Base-by-base conservation (phyloP, 1,139 yeast genomes). In the Geotrichum citri-aurantii region DNA sequence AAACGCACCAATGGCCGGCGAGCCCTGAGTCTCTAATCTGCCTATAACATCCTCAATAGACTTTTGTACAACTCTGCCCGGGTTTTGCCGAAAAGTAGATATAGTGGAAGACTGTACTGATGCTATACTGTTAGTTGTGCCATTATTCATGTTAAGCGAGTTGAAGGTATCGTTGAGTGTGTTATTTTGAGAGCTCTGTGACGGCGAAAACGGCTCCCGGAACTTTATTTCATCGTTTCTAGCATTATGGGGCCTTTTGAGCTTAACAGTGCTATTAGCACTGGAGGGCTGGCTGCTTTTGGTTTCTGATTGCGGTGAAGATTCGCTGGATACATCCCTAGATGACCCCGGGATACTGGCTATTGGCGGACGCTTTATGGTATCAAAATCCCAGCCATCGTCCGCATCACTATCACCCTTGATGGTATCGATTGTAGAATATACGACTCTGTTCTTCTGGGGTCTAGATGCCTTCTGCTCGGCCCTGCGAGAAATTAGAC, bases 361-460 rank as follows among this genome's bases (percentile, higher is more conserved):
- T n/a, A 52, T 37, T 54, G 62, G 37, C 2, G 54, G 62, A 7
- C 71, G 72, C 59, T 67, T 72, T 44, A 73, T 64, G 1, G 77
- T 74, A 50, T 70, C 77, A 64, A 74, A 74, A 56, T 74, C 76
- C 77, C 77, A 74, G 29, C 67, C 73, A 17, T 68, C 74, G 33
- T 70, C 73, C 10, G 68, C 71, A 23, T 64, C 67, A n/a, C 21
- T 19, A 27, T 44, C 46, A 23, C 57, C 61, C 50, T 33, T 54
- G 44, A 42, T 53, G 55, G 31, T 50, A 14, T 52, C 57, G 50
- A 50, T 57, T 52, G 69, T 64, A 26, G 66, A 66, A 55, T 62
- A 62, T 44, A 61, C 59, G 19, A 61, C 61, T 42, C 55, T 59
- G 19, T 61, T 52, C 31, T 54, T 46, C 23, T 54, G 42, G 19